Base-by-base conservation (phyloP, 352 stramenopile species). In the Pythium phragmitis region DNA sequence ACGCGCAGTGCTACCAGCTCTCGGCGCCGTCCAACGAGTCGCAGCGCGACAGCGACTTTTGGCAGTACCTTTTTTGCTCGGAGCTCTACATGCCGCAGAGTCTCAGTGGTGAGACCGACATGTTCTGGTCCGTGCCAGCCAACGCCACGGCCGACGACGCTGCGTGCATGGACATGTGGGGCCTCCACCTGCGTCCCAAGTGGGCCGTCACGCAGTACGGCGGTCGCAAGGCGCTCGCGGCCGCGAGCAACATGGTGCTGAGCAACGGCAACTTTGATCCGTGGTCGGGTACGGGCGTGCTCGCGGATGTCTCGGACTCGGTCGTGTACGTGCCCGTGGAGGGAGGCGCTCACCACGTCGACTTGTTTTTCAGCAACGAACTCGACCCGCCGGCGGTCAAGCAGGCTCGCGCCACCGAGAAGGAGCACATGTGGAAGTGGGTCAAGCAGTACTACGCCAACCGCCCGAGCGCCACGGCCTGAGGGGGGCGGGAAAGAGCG, bases 231-330 rank as follows among this genome's bases (percentile, higher is more conserved):
- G 79, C 77, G 7, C 73, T 96, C n/a, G 58, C 69, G 4, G 66
- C 70, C 2, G 81, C 81, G 9, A 97, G 85, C 65, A 98, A 98
- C 77, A 97, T 98, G 47, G 85, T 98, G 39, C 93, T 98, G 59
- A 97, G 90, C 59, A 98, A 98, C 69, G 96, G 96, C 56, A 83
- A 97, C 60, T 88, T 94, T 42, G 96, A 98, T 69, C 96, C 96
- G 50, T 98, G 91, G 92, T 92, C 77, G 33, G 86, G 83, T 21
- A 96, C 82, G 2, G 95, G 94, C 45, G 88, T 98, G 30, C 83
- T 89, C 21, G 65, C 84, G 39, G 75, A 75, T 39, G 65, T 80
- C 16, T 87, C 81, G 23, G 76, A 91, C 34, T 87, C 79, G 26
- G 79, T 96, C 50, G 74, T 97, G 16, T 73, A 73, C 12, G 68